A percentile compares a stretch with the other conserved stretches of the same genome.
These are phyloP conservation scores for Ascochyta clinopodiicola DNA, from an alignment of 2,329 filamentous ascomycete species.

Conservation along the genomic window DNA sequence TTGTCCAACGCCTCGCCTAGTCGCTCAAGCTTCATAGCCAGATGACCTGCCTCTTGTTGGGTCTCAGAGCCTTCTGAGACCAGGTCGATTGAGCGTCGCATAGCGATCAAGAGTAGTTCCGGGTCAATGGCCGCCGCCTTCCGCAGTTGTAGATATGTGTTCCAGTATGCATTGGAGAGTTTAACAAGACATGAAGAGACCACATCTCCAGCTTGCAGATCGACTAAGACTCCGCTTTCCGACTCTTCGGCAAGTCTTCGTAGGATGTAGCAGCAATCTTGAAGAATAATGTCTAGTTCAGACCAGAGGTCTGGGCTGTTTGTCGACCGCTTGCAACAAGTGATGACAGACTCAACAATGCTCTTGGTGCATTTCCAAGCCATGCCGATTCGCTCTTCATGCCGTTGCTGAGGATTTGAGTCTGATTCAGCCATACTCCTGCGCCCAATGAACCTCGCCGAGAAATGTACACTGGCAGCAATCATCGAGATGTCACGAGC, in stretches of 20 bases:
- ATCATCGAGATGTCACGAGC: constrained; percentile 32
- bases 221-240: constrained; percentile 6
- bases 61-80: constrained; percentile 61
- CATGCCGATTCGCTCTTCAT: constrained; percentile 32
- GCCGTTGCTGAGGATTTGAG: constrained; percentile 22
- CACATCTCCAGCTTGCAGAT: constrained; percentile 17
- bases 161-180: constrained; percentile 75
- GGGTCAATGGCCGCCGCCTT: constrained; percentile 53
- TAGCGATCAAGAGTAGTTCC: constrained; percentile 60
- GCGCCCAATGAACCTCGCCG: constrained; percentile 40
- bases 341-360: constrained; percentile 44
- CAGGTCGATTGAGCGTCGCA: constrained; percentile 69
- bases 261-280: constrained; percentile 41
- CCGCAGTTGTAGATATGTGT: constrained; percentile 62
- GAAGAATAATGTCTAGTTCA: constrained; percentile 39
- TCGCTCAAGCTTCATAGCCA: constrained; percentile 70
- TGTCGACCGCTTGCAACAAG: constrained; percentile 41
- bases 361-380: constrained; percentile 40
- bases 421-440: constrained; percentile 24
- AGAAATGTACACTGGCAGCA: constrained; percentile 41
- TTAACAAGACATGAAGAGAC: constrained; percentile 59
- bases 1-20: constrained; percentile 67
- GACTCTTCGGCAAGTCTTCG: constrained; percentile 31
- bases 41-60: constrained; percentile 66
- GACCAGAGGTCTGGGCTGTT: constrained; percentile 36